phyloP scores from a whole-genome alignment of 1,139 yeast genomes.

The Hyphopichia khmerensis region DNA sequence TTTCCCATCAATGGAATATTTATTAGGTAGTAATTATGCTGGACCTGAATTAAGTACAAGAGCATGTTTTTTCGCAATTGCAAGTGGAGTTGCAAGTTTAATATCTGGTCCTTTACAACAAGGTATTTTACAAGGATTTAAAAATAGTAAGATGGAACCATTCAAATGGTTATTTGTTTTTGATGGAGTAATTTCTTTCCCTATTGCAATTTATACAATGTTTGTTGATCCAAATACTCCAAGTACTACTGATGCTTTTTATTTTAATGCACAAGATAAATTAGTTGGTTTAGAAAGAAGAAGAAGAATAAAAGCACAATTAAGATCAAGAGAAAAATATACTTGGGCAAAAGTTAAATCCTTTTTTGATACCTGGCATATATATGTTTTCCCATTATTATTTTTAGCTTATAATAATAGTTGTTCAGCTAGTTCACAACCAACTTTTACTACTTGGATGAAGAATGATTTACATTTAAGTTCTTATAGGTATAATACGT shows the following conservation, averaged over 20 bases:
- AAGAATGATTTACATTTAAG: constrained; percentile 39
- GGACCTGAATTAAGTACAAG: constrained; percentile 33
- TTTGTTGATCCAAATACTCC: constrained; percentile 40
- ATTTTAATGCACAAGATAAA: constrained; percentile 32
- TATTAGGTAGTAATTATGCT: constrained; percentile 42
- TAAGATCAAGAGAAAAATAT: constrained; percentile 43
- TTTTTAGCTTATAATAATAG: constrained; percentile 52
- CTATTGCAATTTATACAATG: constrained; percentile 36
- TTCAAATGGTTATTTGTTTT: constrained; percentile 42
- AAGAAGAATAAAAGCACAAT: constrained; percentile 45
- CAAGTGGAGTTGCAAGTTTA: constrained; percentile 27
- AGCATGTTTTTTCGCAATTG: constrained; percentile 45
- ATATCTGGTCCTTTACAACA: constrained; percentile 39
- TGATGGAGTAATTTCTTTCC: constrained; percentile 37
- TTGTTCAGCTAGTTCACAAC: constrained; percentile 42
- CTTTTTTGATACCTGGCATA: constrained; percentile 50
- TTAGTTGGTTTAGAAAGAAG: constrained; percentile 40
- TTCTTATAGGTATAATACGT: constrained; percentile 43
- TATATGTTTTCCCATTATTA: constrained; percentile 46
- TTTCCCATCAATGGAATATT: constrained; percentile 55
- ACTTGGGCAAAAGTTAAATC: constrained; percentile 38
- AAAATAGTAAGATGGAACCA: constrained; percentile 26
- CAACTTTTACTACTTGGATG: constrained; percentile 56
- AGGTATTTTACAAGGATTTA: constrained; percentile 28
- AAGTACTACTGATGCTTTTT: constrained; percentile 37